A percentile compares a stretch with the other conserved stretches of the same genome.
Conservation (phyloP, 371 early-diverging fungal genomes). For the Actinomortierella ambigua region DNA sequence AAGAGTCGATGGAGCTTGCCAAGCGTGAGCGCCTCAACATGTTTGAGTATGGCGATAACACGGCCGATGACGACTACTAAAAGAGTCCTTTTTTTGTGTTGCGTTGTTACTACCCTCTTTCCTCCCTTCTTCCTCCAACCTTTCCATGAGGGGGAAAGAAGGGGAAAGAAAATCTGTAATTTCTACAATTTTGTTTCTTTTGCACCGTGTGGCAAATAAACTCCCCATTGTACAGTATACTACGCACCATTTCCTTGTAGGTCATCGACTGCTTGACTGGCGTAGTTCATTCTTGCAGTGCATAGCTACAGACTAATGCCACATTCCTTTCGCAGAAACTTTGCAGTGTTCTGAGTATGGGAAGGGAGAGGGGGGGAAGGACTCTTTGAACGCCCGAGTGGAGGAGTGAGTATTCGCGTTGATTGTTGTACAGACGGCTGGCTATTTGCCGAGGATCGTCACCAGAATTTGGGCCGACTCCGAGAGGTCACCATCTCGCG, state of each 20-base stretch:
- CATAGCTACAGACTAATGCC: background rate
- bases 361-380: background rate
- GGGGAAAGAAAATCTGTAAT: background rate
- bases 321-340: background rate
- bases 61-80: slow-evolving; percentile 72
- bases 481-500: too few species aligned
- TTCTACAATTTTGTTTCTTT: too few species aligned
- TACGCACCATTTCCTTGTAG: background rate
- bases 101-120: background rate
- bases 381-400: too few species aligned
- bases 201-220: background rate
- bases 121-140: background rate
- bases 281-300: background rate
- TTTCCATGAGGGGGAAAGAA: background rate
- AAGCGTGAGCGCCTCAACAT: slow-evolving; percentile 73
- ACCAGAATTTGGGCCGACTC: too few species aligned
- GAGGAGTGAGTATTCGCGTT: too few species aligned
- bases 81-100: background rate
- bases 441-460: too few species aligned
- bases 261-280: background rate
- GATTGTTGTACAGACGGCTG: too few species aligned
- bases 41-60: slow-evolving; percentile 92
- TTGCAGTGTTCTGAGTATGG: background rate
- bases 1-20: slow-evolving; percentile 59
- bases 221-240: too few species aligned